These are phyloP conservation scores for Termitomyces eurrhizus DNA, from an alignment of 768 basidiomycete species.

Conservation along the genomic window DNA sequence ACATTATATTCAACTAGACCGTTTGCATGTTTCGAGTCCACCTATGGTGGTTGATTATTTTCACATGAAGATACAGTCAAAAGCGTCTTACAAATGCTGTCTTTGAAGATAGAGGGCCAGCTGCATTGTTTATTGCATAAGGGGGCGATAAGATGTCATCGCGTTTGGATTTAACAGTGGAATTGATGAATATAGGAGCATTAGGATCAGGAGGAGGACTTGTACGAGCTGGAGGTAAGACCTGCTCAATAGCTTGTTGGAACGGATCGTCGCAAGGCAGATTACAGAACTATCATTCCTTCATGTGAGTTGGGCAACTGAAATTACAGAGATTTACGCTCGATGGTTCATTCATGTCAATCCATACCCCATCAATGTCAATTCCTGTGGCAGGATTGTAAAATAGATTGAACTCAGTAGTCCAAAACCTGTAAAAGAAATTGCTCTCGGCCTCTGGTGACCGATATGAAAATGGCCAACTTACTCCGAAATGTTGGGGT, in stretches of 20 bases:
- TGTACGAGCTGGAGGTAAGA: slow-evolving; percentile 50
- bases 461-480: background rate
- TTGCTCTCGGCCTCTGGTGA: background rate
- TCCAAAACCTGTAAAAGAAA: slow-evolving; percentile 48
- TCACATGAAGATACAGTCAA: background rate
- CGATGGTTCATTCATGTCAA: slow-evolving; percentile 73
- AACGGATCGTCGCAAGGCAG: slow-evolving; percentile 60
- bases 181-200: slow-evolving; percentile 44
- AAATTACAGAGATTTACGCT: slow-evolving; percentile 37
- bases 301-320: background rate
- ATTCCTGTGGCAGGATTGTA: slow-evolving; percentile 50
- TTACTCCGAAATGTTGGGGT: slow-evolving; percentile 47
- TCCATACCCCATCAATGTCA: slow-evolving; percentile 72
- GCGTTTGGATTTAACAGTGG: slow-evolving; percentile 16
- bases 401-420: slow-evolving; percentile 53
- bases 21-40: slow-evolving; percentile 49
- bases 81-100: slow-evolving; percentile 46
- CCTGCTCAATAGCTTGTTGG: slow-evolving; percentile 47
- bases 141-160: slow-evolving; percentile 47
- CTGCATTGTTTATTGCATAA: slow-evolving; percentile 58
- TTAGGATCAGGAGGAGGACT: slow-evolving; percentile 48
- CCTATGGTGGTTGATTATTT: slow-evolving; percentile 20
- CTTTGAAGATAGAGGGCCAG: slow-evolving; percentile 46
- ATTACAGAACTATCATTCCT: slow-evolving; percentile 48
- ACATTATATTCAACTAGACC: slow-evolving; percentile 57